Percentiles rank a stretch among this genome's conserved stretches.
phyloP scores from a whole-genome alignment of 345 rosid genomes.

The Acer saccharum region DNA sequence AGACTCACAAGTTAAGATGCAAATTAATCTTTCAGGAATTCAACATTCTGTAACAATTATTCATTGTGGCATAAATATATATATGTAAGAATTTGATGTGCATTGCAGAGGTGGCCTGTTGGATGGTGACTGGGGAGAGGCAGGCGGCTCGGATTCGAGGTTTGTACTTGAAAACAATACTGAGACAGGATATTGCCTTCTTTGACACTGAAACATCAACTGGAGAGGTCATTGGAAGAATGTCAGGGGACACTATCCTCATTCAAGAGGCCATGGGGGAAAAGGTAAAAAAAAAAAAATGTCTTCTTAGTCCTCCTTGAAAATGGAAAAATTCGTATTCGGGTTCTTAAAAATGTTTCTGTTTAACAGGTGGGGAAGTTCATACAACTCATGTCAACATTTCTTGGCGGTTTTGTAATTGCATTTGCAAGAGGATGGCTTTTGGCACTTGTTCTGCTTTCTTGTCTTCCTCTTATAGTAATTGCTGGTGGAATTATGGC shows the following conservation, averaged over 20 bases:
- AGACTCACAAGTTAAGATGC: not conserved
- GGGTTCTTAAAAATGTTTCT: not conserved
- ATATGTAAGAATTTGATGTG: not conserved
- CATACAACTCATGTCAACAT: constrained; percentile 61
- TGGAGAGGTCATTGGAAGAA: constrained; percentile 87
- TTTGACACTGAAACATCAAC: constrained; percentile 89
- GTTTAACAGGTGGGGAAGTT: constrained; percentile 69
- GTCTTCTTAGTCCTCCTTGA: not conserved
- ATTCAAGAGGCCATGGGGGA: constrained; percentile 96
- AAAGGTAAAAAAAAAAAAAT: constrained; percentile 42
- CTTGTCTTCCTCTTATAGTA: constrained; percentile 66
- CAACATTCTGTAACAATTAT: not conserved
- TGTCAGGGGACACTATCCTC: constrained; percentile 91
- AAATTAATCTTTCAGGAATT: not conserved
- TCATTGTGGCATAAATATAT: too few relatives aligned
- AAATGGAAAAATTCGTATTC: not conserved
- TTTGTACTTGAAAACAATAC: constrained; percentile 73
- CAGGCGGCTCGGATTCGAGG: constrained; percentile 77
- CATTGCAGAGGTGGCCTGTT: constrained; percentile 75
- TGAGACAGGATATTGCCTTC: constrained; percentile 81
- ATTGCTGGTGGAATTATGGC: constrained; percentile 62
- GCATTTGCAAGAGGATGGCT: constrained; percentile 68
- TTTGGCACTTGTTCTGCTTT: constrained; percentile 51
- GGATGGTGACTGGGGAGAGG: constrained; percentile 93
- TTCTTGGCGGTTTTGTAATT: constrained; percentile 64